These are phyloP conservation scores for Mycena olivaceomarginata DNA, from an alignment of 768 basidiomycete genomes.

Conservation along the genomic window DNA sequence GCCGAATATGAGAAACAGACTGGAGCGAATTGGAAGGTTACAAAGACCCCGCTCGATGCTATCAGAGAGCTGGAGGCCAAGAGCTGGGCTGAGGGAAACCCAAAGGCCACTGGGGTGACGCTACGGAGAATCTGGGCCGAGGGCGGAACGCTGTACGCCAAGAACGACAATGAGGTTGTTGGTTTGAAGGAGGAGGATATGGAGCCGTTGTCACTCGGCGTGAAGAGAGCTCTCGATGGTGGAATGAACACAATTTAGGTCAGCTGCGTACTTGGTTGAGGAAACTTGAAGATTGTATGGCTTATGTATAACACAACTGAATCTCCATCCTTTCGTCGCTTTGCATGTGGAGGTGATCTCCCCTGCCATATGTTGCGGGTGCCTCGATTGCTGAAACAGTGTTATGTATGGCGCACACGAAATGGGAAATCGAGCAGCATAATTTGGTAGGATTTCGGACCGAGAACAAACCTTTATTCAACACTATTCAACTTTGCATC, in stretches of 20 bases:
- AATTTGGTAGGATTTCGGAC: too few relatives aligned
- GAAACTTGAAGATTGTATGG: background rate
- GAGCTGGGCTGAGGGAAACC: constrained; percentile 9
- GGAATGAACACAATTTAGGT: background rate
- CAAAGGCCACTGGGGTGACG: constrained; percentile 16
- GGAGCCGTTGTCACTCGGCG: constrained; percentile 11
- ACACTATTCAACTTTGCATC: too few relatives aligned
- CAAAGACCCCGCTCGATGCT: constrained; percentile 11
- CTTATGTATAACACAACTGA: background rate
- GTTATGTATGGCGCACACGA: too few relatives aligned
- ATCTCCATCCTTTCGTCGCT: too few relatives aligned
- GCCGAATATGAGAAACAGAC: constrained; percentile 22
- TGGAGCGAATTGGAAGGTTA: constrained; percentile 16
- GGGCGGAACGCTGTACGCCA: constrained; percentile 25
- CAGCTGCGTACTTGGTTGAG: background rate
- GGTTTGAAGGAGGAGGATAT: constrained; percentile 21
- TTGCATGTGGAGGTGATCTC: too few relatives aligned
- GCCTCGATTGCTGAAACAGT: too few relatives aligned
- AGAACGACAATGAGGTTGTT: constrained; percentile 23
- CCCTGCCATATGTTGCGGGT: too few relatives aligned
- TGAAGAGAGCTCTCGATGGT: constrained; percentile 20
- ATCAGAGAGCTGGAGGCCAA: constrained; percentile 8
- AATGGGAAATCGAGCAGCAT: too few relatives aligned
- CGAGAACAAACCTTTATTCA: too few relatives aligned
- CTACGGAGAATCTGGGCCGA: constrained; percentile 22